Evolutionary conservation across 768 basidiomycete species (phyloP).

Genomic region (Rhodosporidiobolus odoratus): DNA sequence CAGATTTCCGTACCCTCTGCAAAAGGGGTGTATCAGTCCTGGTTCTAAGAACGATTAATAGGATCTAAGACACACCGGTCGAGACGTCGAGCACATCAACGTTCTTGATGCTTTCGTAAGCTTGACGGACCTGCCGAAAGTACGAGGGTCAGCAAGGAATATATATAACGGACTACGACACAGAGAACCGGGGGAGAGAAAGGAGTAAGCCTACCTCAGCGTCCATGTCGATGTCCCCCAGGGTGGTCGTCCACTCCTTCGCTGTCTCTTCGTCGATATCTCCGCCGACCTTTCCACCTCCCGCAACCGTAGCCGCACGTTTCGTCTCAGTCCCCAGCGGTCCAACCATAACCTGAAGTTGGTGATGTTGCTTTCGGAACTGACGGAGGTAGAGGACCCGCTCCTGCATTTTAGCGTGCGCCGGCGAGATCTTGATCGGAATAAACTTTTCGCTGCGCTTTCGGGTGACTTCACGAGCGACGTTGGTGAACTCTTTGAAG

Average conservation of each 20-base stretch:
- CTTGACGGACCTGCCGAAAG: constrained; percentile 65
- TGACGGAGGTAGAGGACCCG: constrained; percentile 76
- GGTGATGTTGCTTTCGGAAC: constrained; percentile 96
- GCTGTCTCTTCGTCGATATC: constrained; percentile 54
- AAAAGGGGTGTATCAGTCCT: background rate
- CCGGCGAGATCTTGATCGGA: constrained; percentile 87
- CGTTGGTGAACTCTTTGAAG: constrained; percentile 87
- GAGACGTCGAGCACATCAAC: constrained; percentile 95
- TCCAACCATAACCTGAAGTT: constrained; percentile 92
- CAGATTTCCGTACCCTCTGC: constrained; percentile 94
- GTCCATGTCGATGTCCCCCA: constrained; percentile 86
- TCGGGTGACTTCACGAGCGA: constrained; percentile 84
- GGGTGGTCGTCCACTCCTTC: constrained; percentile 59
- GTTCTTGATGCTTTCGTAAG: constrained; percentile 94
- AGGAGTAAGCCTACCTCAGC: constrained; percentile 58
- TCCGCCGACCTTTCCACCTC: background rate
- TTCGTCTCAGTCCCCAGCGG: constrained; percentile 49
- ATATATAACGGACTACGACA: background rate
- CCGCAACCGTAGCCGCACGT: constrained; percentile 1
- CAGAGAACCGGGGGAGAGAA: background rate
- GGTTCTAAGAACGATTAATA: background rate
- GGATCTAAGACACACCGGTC: constrained; percentile 59
- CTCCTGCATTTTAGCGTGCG: constrained; percentile 86
- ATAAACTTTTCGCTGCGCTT: constrained; percentile 89
- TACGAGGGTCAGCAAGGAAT: background rate